Percentiles rank a stretch among this genome's conserved stretches.
Evolutionary conservation across 306 rosid species (phyloP).

Genomic region (Vigna reflexopilosa): DNA sequence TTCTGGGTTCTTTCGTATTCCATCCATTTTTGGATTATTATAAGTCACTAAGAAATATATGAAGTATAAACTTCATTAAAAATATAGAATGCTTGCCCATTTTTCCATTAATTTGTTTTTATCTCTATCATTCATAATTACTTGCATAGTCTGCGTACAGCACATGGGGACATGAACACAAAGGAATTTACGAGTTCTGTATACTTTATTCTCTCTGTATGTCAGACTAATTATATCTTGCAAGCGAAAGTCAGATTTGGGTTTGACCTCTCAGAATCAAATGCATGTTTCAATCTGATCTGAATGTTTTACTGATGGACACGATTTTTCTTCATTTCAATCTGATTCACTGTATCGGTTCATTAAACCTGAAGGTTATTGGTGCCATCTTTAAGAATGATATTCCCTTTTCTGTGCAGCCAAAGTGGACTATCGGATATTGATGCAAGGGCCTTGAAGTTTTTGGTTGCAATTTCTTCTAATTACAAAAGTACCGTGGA

Average conservation of each 20-base stretch:
- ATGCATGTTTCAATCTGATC: constrained; percentile 39
- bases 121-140: constrained; percentile 4
- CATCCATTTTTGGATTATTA: constrained; percentile 21
- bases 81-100: constrained; percentile 3
- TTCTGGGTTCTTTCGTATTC: constrained; percentile 12
- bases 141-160: constrained; percentile 18
- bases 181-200: not conserved
- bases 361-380: constrained; percentile 28
- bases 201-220: constrained; percentile 19
- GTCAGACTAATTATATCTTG: constrained; percentile 30
- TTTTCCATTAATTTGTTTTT: constrained; percentile 30
- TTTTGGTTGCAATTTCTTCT: constrained; percentile 59
- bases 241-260: not conserved
- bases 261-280: constrained; percentile 21
- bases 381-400: constrained; percentile 28
- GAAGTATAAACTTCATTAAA: not conserved
- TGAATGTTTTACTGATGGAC: not conserved
- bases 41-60: not conserved
- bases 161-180: not conserved
- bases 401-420: constrained; percentile 55
- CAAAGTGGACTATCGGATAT: constrained; percentile 55
- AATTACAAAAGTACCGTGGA: constrained; percentile 62
- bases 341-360: constrained; percentile 5
- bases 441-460: constrained; percentile 69
- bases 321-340: constrained; percentile 22